Evolutionary conservation across 2,329 filamentous ascomycete genomes (phyloP), one percentile per base, ranked within the genome.

Genomic region (Neopestalotiopsis sp.): DNA sequence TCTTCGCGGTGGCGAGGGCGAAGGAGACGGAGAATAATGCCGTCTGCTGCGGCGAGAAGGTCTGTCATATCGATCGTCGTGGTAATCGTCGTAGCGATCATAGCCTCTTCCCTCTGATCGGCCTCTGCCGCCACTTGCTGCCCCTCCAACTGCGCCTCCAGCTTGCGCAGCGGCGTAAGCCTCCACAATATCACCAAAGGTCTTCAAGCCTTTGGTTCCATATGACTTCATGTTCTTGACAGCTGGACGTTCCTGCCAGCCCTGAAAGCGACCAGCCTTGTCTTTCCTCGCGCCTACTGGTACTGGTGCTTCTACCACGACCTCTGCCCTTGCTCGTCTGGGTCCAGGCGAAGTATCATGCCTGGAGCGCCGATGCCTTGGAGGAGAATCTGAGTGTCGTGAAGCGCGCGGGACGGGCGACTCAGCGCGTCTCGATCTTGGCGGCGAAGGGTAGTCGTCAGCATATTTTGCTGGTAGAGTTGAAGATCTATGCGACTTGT

Each of bases 241-340:
- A 38, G 69, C 75, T 0, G 76, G 76, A 4, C 74, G 72, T 2
- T 77, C 65, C 5, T 66, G 61, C 61, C 61, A 64, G 34, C 40
- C 65, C 5, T 66, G 61, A 20, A 38, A 64, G 34, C 40, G 61
- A 13, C 61, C 61, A 34, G 72, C 72, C 14, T 74, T 79, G 71
- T 82, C 77, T 14, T 74, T 71, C 4, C 77, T 76, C 72, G 81
- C 79, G 3, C 24, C 24, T 57, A 76, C 77, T 0, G 24, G 24
- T 2, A 78, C 81, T 1, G 80, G 80, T 70, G 20, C 10, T 28
- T 49, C 42, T 12, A 20, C 58, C 61, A 12, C 28, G 14, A 45
- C 34, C 13, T 64, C 61, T 20, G 13, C 14, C 14, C 59, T 67
- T 12, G 66, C 56, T 28, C 17, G 42, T 40, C 34, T 63, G 12